Evolutionary conservation across 805 yeast species (phyloP), one percentile per base, ranked within the genome.

Genomic region (Candida silvatica): DNA sequence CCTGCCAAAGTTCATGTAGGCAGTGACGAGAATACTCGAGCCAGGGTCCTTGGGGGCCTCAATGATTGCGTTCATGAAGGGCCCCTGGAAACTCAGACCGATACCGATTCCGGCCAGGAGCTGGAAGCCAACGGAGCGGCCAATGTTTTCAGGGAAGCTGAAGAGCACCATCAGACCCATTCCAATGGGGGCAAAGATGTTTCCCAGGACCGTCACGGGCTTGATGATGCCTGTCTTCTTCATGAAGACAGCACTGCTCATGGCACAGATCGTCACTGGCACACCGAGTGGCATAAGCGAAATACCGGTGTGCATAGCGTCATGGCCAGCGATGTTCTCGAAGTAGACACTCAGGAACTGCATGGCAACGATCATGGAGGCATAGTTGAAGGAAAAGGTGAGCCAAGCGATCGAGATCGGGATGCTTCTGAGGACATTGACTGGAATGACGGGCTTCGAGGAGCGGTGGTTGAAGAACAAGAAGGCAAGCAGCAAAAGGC

Each of bases 21-120:
- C 52, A 4, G 77, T 69, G 2, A 71, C 59, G 51, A 71, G 48
- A 31, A 74, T 68, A 5, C 62, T 58, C 3, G 68, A 62, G 12
- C 78, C 79, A 5, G 70, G 62, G 1, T 58, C 49, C 39, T 71
- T 67, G 23, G 80, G 77, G 8, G 74, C 73, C 17, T 58, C 46
- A n/a, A 73, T 48, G 43, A 71, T 74, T 3, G 67, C 56, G 4
- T 65, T 51, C 19, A 69, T 47, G n/a, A 66, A 47, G 12, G 61
- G 32, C 4, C 71, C 49, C 49, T 72, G 78, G 48, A 69, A 54
- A 30, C 50, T 51, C 7, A 67, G 19, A 2, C 80, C 80, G 24
- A 58, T 45, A 0, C 66, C 61, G 11, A 64, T 49, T 20, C 80
- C 80, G 11, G 51, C 45, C 11, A 69, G 42, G 27, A 71, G 66